These are phyloP conservation scores for Syzygium syzygioides DNA, from an alignment of 441 rosid genomes.

Conservation along the genomic window DNA sequence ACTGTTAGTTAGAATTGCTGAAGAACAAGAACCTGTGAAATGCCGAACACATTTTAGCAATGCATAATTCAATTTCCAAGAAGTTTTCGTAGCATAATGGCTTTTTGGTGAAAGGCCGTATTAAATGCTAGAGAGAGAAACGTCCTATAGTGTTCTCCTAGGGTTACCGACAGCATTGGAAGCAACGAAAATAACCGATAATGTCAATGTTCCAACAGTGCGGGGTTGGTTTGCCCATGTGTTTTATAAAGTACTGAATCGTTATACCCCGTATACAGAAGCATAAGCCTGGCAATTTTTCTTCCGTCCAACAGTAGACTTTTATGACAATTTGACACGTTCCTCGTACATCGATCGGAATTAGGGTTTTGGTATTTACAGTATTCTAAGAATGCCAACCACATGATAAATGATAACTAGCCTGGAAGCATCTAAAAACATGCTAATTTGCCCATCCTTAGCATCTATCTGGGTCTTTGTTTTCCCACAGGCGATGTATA, in stretches of 20 bases:
- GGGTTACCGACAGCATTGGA: neutral
- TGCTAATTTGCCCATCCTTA: neutral
- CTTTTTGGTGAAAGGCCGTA: neutral
- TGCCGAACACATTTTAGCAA: neutral
- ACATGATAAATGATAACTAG: neutral
- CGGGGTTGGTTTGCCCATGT: neutral
- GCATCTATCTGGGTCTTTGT: neutral
- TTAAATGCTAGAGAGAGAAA: neutral
- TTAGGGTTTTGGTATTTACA: neutral
- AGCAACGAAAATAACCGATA: neutral
- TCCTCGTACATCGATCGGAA: neutral
- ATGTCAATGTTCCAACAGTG: neutral
- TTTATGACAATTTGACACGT: neutral
- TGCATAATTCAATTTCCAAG: neutral
- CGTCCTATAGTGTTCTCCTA: neutral
- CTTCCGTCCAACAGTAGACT: neutral
- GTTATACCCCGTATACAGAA: neutral
- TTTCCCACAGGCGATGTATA: neutral
- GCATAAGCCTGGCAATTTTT: neutral
- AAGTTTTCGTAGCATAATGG: neutral
- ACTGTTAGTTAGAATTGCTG: neutral
- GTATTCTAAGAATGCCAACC: neutral
- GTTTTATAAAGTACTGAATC: neutral
- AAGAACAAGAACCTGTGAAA: neutral
- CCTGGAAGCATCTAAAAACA: neutral